Conservation (phyloP, 139 green algal genomes). For the Edaphochlamys debaryana region DNA sequence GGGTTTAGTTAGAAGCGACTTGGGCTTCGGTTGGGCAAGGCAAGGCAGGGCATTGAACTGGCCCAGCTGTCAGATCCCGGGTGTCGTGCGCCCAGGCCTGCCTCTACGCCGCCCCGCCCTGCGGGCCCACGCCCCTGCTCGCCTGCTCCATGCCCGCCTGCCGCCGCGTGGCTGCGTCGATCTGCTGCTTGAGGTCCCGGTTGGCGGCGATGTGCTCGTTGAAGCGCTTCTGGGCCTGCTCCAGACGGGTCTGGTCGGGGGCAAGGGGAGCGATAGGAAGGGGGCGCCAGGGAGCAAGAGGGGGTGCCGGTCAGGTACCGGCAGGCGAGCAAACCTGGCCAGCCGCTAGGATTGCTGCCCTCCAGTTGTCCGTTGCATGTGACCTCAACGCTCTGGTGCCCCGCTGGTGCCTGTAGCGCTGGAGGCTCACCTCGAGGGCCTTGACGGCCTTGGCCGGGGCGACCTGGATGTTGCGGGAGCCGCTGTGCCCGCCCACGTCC, state of each 20-base stretch:
- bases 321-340: no score
- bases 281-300: no score
- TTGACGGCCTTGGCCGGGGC: constrained; percentile 32
- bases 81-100: no score
- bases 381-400: no score
- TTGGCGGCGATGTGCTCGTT: constrained; percentile 52
- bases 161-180: constrained; percentile 46
- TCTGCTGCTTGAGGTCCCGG: constrained; percentile 46
- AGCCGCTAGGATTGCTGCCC: no score
- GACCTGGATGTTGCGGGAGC: background rate
- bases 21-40: no score
- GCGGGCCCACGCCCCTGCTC: background rate
- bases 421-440: constrained; percentile 35
- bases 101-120: no score
- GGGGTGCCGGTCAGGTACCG: background rate
- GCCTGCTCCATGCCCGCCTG: constrained; percentile 42
- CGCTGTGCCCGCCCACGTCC: constrained; percentile 35
- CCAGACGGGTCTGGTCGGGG: constrained; percentile 3
- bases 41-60: no score
- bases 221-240: constrained; percentile 40
- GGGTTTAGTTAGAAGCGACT: no score
- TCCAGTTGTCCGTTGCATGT: no score
- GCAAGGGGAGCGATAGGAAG: background rate
- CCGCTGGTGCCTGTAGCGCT: no score
- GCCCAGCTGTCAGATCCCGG: no score